phyloP scores from a whole-genome alignment of 176 grass and related monocot genomes.

The Paspalum notatum region DNA sequence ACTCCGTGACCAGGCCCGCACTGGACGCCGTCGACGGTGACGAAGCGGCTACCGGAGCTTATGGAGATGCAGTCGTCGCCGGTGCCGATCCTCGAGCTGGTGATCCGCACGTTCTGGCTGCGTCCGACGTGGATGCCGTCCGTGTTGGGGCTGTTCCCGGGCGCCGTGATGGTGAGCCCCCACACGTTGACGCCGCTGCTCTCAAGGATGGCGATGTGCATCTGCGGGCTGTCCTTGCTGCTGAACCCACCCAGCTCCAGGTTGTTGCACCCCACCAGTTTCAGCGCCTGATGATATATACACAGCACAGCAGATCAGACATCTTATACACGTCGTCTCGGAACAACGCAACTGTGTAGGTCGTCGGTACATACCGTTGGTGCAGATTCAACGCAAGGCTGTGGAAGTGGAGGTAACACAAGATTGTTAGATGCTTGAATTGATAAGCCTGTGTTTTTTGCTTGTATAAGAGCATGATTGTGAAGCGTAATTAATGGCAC shows the following conservation, averaged over 20 bases:
- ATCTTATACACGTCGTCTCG: too few species aligned
- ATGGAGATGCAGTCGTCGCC: conserved; percentile 77
- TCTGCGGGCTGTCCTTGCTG: conserved; percentile 53
- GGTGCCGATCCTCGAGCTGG: conserved; percentile 13
- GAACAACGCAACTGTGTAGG: too few species aligned
- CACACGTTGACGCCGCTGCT: conserved; percentile 20
- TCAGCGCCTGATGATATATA: conserved; percentile 6
- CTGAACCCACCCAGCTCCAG: conserved; percentile 27
- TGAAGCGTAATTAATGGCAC: background rate
- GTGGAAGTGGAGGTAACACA: background rate
- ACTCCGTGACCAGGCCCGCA: conserved; percentile 69
- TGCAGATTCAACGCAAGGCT: conserved; percentile 12
- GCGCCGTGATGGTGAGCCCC: conserved; percentile 42
- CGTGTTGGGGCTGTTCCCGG: conserved; percentile 61
- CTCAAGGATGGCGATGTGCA: conserved; percentile 39
- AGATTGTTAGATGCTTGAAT: background rate
- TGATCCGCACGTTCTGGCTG: conserved; percentile 41
- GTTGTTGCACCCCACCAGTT: conserved; percentile 24
- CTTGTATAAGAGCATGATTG: background rate
- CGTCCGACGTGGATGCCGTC: conserved; percentile 60
- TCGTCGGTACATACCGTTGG: conserved; percentile 27
- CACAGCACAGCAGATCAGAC: too few species aligned
- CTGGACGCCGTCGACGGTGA: conserved; percentile 34
- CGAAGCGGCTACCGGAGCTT: conserved; percentile 35
- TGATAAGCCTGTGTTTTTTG: background rate